Percentiles rank a stretch among this genome's conserved stretches.
These are phyloP conservation scores for Apiotrichum mycotoxinovorans DNA, from an alignment of 1,284 basidiomycete species.

Conservation along the genomic window DNA sequence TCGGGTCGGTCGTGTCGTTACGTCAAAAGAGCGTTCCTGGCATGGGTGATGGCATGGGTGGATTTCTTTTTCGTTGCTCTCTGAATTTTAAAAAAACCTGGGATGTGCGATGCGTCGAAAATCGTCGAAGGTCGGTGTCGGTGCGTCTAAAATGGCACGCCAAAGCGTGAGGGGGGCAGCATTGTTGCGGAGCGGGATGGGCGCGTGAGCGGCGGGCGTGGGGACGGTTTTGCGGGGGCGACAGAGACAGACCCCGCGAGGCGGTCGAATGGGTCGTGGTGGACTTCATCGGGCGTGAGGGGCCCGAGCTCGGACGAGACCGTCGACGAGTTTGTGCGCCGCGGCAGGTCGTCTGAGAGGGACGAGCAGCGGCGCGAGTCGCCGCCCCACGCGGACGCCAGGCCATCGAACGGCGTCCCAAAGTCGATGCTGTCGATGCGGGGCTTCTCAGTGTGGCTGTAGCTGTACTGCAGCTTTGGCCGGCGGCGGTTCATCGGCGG, in stretches of 20 bases:
- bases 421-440: neutral
- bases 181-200: neutral
- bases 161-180: neutral
- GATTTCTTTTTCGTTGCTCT: too few relatives aligned
- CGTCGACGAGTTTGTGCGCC: neutral
- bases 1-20: too few relatives aligned
- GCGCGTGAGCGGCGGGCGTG: neutral
- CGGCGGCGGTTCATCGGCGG: neutral
- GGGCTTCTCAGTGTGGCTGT: neutral
- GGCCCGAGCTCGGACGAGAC: slow-evolving; percentile 7
- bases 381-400: neutral
- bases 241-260: neutral
- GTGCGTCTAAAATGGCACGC: slow-evolving; percentile 2
- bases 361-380: neutral
- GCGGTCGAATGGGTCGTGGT: slow-evolving; percentile 51
- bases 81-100: too few relatives aligned
- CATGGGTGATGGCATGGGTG: too few relatives aligned
- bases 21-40: too few relatives aligned
- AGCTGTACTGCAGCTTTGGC: neutral
- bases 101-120: too few relatives aligned
- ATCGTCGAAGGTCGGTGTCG: neutral
- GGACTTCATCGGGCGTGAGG: slow-evolving; percentile 9
- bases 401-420: neutral
- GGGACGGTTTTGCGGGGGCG: neutral
- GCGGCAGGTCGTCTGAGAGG: neutral